Evolutionary conservation across 805 yeast genomes (phyloP), one percentile per base, ranked within the genome.

Genomic region (Candida fluviatilis): DNA sequence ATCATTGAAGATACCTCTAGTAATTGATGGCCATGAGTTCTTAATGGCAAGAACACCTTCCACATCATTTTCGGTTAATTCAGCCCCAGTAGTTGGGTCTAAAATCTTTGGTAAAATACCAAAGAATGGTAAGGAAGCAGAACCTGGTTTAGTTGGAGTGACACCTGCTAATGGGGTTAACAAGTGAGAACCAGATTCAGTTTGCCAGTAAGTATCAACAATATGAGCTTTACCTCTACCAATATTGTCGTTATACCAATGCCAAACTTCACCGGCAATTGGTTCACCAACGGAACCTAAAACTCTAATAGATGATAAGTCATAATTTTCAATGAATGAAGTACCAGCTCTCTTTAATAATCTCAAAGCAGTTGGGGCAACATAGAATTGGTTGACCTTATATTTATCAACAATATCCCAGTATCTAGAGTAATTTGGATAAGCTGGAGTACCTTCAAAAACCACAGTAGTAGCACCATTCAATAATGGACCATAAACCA

Each of bases 251-350:
- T 85, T 80, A 68, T 93, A 93, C 99, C 99, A 93, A 62, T 88
- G 95, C 98, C 98, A 93, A 50, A 93, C 81, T 62, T 93, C 99
- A 42, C 95, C 88, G 34, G 97, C 95, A 62, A 91, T 91, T 50
- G 99, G 98, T 71, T 93, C 99, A 62, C 99, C 99, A 36, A 91
- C 99, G 13, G 97, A 87, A 42, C 99, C 99, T 49, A 91, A 74
- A 15, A 89, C 88, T 64, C 98, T 83, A 55, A 93, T 66, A n/a
- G 95, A 80, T 15, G 84, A 76, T 47, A 89, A 76, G 60, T 89
- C 93, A 60, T 82, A 88, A 51, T 83, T 80, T 43, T 74, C 78
- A 57, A 93, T 86, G 58, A 75, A 85, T 35, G 79, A 76, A 59
- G 86, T 87, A 52, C 99, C 99, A 37, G 95, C 95, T 62, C 90